Percentiles rank a stretch among this genome's conserved stretches.
Evolutionary conservation across 768 basidiomycete genomes (phyloP).

Genomic region (Boletales sp.): DNA sequence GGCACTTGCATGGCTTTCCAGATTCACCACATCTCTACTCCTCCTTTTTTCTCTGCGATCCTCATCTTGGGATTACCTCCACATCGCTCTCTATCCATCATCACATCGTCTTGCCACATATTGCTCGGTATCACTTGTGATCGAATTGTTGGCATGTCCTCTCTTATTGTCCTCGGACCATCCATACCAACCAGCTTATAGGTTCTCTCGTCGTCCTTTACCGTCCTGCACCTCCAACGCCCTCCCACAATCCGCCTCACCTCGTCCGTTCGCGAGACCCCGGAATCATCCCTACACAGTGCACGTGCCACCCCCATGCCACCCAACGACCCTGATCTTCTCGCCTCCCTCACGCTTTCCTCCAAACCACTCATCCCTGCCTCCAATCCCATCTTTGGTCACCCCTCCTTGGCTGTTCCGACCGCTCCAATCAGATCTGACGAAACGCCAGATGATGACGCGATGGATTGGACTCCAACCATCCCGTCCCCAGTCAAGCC

Average conservation of each 20-base stretch:
- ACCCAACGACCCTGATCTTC: constrained; percentile 50
- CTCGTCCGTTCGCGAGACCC: constrained; percentile 40
- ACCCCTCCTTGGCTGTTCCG: constrained; percentile 51
- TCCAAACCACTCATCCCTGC: constrained; percentile 53
- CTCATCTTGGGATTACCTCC: constrained; percentile 38
- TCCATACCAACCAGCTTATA: constrained; percentile 24
- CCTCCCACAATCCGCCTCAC: constrained; percentile 72
- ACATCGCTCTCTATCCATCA: constrained; percentile 33
- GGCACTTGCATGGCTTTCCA: constrained; percentile 52
- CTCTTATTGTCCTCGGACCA: not conserved
- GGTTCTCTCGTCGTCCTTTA: constrained; percentile 50
- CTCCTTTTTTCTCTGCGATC: constrained; percentile 41
- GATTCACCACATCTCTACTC: constrained; percentile 48
- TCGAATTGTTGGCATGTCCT: constrained; percentile 57
- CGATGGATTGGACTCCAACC: constrained; percentile 72
- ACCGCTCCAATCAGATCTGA: constrained; percentile 26
- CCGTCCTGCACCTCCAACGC: constrained; percentile 58
- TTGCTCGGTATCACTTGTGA: constrained; percentile 39
- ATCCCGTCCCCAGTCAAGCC: constrained; percentile 25
- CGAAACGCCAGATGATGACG: constrained; percentile 34
- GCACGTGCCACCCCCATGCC: constrained; percentile 27
- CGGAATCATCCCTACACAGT: constrained; percentile 25
- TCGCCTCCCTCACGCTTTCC: constrained; percentile 62
- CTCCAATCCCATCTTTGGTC: constrained; percentile 62
- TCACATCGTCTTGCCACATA: constrained; percentile 41